Conservation (phyloP, 2,329 filamentous ascomycete genomes). For the Biscogniauxia sp. region DNA sequence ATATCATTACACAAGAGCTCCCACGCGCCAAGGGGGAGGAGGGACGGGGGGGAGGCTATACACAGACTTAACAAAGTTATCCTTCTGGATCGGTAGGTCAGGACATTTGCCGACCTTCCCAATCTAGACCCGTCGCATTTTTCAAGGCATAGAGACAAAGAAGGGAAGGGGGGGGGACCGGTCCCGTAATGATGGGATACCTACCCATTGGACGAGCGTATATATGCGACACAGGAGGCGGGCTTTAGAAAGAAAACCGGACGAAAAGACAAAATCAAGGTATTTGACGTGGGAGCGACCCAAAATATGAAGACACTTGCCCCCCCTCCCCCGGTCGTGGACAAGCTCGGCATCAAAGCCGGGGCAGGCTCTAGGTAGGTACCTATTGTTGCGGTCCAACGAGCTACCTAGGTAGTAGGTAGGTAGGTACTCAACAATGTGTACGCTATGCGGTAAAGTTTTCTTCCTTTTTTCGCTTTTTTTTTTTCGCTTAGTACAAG, state of each 20-base stretch:
- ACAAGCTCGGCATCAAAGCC: not conserved
- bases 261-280: not conserved
- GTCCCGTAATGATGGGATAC: not conserved
- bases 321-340: too few relatives aligned
- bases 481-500: too few relatives aligned
- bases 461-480: too few relatives aligned
- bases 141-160: not conserved
- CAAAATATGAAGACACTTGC: not conserved
- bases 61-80: not conserved
- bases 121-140: not conserved
- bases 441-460: too few relatives aligned
- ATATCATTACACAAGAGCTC: too few relatives aligned
- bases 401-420: not conserved
- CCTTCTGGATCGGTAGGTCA: not conserved
- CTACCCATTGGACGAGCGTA: not conserved
- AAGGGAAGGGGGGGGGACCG: not conserved
- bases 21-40: too few relatives aligned
- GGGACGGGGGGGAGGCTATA: not conserved
- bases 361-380: not conserved
- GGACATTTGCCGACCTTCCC: not conserved
- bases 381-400: too few relatives aligned
- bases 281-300: not conserved
- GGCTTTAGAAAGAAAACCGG: not conserved
- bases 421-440: not conserved
- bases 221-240: too few relatives aligned